Evolutionary conservation across 805 yeast genomes (phyloP).

Genomic region (Scheffersomyces coipomensis): DNA sequence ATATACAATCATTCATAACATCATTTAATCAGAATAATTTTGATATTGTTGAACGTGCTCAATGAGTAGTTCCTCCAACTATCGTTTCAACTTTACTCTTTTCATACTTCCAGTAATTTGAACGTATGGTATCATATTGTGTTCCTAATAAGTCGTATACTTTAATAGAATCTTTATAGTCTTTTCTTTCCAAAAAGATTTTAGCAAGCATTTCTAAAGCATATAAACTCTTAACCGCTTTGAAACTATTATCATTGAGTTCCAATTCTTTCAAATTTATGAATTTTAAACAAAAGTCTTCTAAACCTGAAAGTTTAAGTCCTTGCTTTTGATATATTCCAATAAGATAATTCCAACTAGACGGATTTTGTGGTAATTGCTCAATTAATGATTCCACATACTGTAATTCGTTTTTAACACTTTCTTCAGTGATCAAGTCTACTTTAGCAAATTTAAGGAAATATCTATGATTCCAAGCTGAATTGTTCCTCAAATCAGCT

Average conservation of each 20-base stretch:
- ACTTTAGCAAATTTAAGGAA: slow-evolving; percentile 42
- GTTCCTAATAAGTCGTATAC: slow-evolving; percentile 52
- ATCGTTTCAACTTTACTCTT: slow-evolving; percentile 9
- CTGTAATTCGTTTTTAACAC: slow-evolving; percentile 46
- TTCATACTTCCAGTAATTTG: slow-evolving; percentile 59
- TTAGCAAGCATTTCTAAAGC: slow-evolving; percentile 66
- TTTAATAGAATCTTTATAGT: slow-evolving; percentile 31
- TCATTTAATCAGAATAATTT: too few relatives aligned
- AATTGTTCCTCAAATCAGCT: slow-evolving; percentile 78
- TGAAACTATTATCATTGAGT: slow-evolving; percentile 13
- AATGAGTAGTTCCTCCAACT: too few relatives aligned
- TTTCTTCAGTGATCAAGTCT: slow-evolving; percentile 11
- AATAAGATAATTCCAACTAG: slow-evolving; percentile 79
- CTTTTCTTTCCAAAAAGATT: slow-evolving; percentile 35
- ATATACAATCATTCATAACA: too few relatives aligned
- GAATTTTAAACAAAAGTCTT: slow-evolving; percentile 45
- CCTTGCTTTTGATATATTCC: slow-evolving; percentile 47
- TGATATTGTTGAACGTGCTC: too few relatives aligned
- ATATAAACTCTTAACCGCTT: slow-evolving; percentile 45
- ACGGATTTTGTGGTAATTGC: slow-evolving; percentile 74
- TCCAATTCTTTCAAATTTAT: slow-evolving; percentile 24
- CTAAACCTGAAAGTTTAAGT: slow-evolving; percentile 34
- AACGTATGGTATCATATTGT: slow-evolving; percentile 61
- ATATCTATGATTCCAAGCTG: slow-evolving; percentile 90
- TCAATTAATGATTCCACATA: slow-evolving; percentile 50